Base-by-base conservation (phyloP, 73 alveolate genomes). In the Tetrahymena malaccensis region DNA sequence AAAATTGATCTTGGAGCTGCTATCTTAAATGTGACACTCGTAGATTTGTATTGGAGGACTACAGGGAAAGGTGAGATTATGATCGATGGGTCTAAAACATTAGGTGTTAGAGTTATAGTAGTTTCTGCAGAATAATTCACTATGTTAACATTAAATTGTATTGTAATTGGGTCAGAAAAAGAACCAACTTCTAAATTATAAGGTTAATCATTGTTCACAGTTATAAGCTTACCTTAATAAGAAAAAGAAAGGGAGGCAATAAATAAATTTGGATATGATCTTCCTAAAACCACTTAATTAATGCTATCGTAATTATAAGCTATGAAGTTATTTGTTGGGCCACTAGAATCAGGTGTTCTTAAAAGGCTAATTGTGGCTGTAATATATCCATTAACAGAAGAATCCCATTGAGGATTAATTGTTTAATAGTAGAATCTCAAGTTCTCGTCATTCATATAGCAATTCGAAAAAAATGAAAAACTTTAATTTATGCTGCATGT, bases 1-100 rank as follows among this genome's bases (percentile, higher is more conserved):
- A 95, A 34, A 10, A 95, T 95, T 27, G 97, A 50, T 44, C 97
- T 40, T 4, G 97, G 97, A 34, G 97, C 97, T 38, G 97, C 97
- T 16, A 95, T 83, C 85, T 94, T 85, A 35, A 95, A 95, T 50
- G 85, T 89, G 31, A 55, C 95, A 50, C 35, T 34, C 7, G 70
- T 95, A 15, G 55, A 35, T 15, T 94, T 94, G 50, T 94, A 94
- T 34, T 43, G 33, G 10, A 95, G 70, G 16, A 85, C 34, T 1
- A 95, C 95, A 38, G 97, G 97, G 50, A 85, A 85, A 19, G 97
- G 97, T 34, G 95, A 85, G 31, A 95, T 95, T 0, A 95, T 95
- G 17, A 95, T 95, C 16, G 93, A 34, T 12, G 95, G 84, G 43
- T 95, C 95, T 25, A 95, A 93, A 27, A 95, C 97, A 55, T 95